Base-by-base conservation (phyloP, 805 yeast genomes). In the Zygotorulaspora chibaensis region DNA sequence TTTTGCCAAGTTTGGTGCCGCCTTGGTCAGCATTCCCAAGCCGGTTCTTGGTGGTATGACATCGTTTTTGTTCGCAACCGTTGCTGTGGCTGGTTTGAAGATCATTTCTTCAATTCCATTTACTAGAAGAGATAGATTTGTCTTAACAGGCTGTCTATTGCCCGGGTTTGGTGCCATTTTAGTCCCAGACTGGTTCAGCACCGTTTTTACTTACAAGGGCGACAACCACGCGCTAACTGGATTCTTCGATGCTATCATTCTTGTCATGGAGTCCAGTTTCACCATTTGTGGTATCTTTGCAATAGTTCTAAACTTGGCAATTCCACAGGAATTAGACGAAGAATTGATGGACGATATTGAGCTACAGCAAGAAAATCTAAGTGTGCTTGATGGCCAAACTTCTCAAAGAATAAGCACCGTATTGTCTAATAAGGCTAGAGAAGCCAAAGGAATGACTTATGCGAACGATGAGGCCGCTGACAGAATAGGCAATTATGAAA, bases 21-120 rank as follows among this genome's bases (percentile, higher is more conserved):
- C 96, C n/a, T 73, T 89, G 48, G 87, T 84, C 25, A 75, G 95
- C 29, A 87, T 86, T 58, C 95, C 95, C 35, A 74, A 72, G 45
- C 73, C 93, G 1, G 87, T 83, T 26, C 72, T 89, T 46, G 96
- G 96, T 52, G 96, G 96, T 53, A 87, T 88, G 95, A 83, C 83
- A 9, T 74, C 89, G 3, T 84, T 84, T 66, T 68, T 84, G 42
- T 84, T 84, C 73, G 75, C 85, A 27, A 78, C 88, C 3, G 90
- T 84, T 27, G 87, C 87, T 1, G 85, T 81, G 13, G 81, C 89
- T 2, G 90, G 90, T 51, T 63, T 84, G 42, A 75, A 80, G 50
- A 81, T 84, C 58, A 81, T 84, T 48, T 67, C 87, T 9, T 58
- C 63, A 8, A 61, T 62, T 36, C 55, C 60, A 10, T 81, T 83